Conservation (phyloP, 192 early-diverging fungal genomes). For the Mortierella claussenii region DNA sequence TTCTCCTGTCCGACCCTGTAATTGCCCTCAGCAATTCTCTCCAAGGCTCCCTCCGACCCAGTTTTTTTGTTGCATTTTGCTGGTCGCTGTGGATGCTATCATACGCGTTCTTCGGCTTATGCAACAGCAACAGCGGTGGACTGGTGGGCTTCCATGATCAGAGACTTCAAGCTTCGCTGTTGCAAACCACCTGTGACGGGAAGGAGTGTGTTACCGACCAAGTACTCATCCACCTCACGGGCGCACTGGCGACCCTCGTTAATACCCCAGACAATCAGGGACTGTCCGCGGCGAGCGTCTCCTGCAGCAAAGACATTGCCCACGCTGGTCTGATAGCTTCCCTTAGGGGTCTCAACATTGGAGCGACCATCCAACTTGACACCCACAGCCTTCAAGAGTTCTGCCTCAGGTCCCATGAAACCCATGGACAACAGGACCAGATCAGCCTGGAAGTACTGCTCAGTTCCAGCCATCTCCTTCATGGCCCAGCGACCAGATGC, state of each 20-base stretch:
- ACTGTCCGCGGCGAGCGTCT: conserved; percentile 96
- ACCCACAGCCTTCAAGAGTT: conserved; percentile 80
- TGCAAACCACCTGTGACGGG: conserved; percentile 91
- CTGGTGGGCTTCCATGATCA: conserved; percentile 19
- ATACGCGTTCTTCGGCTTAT: conserved; percentile 4
- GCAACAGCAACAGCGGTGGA: conserved; percentile 9
- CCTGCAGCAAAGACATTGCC: conserved; percentile 94
- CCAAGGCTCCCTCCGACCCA: conserved; percentile 1
- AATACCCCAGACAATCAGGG: conserved; percentile 97
- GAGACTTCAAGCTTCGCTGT: conserved; percentile 65
- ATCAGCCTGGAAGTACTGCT: conserved; percentile 89
- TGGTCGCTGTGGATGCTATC: neutral
- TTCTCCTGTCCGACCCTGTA: neutral
- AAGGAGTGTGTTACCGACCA: conserved; percentile 84
- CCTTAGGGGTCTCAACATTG: conserved; percentile 84
- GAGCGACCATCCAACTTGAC: conserved; percentile 80
- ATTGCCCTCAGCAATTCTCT: neutral
- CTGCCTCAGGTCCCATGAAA: conserved; percentile 93
- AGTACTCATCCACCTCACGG: conserved; percentile 87
- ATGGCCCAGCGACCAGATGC: conserved; percentile 83
- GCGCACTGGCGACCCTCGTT: conserved; percentile 97
- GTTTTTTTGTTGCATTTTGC: conserved; percentile 1
- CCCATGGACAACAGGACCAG: conserved; percentile 96
- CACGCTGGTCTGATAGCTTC: conserved; percentile 81
- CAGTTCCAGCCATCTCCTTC: conserved; percentile 87